Percentiles rank a stretch among this genome's conserved stretches.
Conservation (phyloP, 129 eudicot genomes). For the Kitagawia praeruptora region DNA sequence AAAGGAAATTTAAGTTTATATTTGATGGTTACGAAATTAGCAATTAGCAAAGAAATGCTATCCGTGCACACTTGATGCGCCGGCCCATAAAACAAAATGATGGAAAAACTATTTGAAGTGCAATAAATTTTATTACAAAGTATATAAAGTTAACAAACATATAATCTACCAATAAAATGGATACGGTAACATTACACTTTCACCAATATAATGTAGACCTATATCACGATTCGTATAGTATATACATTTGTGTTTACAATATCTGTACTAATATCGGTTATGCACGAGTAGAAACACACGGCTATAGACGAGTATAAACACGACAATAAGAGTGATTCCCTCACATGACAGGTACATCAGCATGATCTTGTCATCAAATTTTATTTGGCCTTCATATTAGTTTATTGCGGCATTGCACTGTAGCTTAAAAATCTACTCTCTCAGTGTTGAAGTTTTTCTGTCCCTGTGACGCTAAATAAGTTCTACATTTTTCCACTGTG, state of each 20-base stretch:
- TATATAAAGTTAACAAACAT: background rate
- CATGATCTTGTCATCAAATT: background rate
- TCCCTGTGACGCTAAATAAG: background rate
- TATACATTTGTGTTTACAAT: background rate
- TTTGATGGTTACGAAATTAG: background rate
- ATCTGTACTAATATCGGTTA: background rate
- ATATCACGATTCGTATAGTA: background rate
- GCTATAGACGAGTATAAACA: background rate
- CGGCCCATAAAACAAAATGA: background rate
- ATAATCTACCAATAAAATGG: background rate
- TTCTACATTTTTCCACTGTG: background rate
- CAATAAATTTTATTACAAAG: background rate
- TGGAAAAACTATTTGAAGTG: background rate
- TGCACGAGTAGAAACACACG: background rate
- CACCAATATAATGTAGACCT: background rate
- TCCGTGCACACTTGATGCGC: background rate
- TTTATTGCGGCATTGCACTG: background rate
- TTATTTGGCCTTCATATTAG: background rate
- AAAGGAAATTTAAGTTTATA: background rate
- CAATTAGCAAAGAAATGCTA: background rate
- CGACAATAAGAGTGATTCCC: background rate
- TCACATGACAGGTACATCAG: background rate
- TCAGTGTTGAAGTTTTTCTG: background rate
- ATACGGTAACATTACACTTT: background rate
- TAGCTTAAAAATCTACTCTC: background rate